A percentile compares a stretch with the other conserved stretches of the same genome.
Evolutionary conservation across 352 stramenopile genomes (phyloP).

Genomic region (Thalassiosira livingstoniorum): DNA sequence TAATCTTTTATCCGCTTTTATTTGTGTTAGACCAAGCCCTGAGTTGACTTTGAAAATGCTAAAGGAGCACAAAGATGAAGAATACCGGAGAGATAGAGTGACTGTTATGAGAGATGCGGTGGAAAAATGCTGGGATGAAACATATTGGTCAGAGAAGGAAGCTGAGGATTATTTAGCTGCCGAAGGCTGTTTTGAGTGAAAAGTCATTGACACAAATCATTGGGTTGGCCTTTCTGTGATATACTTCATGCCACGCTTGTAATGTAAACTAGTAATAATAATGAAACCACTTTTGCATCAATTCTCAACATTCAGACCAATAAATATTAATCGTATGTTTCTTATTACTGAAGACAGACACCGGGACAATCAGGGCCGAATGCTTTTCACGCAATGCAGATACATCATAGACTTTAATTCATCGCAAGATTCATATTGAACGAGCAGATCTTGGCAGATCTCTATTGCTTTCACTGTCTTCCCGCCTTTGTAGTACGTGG

Average conservation of each 20-base stretch:
- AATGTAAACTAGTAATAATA: too few relatives aligned
- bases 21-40: slow-evolving; percentile 67
- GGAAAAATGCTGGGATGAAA: slow-evolving; percentile 45
- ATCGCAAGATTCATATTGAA: too few relatives aligned
- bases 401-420: neutral
- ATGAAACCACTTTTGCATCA: too few relatives aligned
- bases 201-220: neutral
- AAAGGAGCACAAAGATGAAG: slow-evolving; percentile 52
- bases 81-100: slow-evolving; percentile 36
- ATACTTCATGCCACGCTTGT: too few relatives aligned
- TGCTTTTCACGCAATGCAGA: neutral
- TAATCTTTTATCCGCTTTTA: too few relatives aligned
- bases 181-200: slow-evolving; percentile 52
- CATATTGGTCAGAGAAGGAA: slow-evolving; percentile 51
- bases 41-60: slow-evolving; percentile 79
- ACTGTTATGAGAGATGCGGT: slow-evolving; percentile 37
- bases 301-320: too few relatives aligned
- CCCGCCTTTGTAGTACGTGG: neutral
- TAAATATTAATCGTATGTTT: too few relatives aligned
- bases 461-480: neutral
- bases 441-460: neutral
- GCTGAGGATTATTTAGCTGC: slow-evolving; percentile 12
- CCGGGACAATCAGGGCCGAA: neutral
- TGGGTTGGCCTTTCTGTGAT: neutral
- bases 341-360: too few relatives aligned